These are phyloP conservation scores for Carex littledalei DNA, from an alignment of 176 grass and related monocot genomes.

Conservation along the genomic window DNA sequence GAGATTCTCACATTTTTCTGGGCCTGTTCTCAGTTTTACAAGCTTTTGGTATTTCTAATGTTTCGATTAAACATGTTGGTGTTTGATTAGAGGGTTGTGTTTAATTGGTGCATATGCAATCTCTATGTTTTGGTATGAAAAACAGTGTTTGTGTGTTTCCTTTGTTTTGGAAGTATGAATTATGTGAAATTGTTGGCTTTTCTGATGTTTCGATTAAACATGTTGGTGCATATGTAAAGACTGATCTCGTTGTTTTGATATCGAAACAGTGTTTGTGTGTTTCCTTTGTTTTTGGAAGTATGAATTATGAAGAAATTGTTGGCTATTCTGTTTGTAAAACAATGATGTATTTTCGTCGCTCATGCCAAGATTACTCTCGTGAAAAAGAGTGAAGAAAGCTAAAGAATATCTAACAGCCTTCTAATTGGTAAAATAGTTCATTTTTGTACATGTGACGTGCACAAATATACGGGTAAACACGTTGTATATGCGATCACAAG, in stretches of 20 bases:
- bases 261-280: background rate
- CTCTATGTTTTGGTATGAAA: too few species aligned
- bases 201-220: background rate
- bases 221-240: background rate
- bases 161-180: background rate
- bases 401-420: background rate
- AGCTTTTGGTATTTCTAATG: background rate
- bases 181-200: constrained; percentile 2
- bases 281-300: background rate
- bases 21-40: background rate
- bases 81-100: constrained; percentile 1
- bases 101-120: background rate
- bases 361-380: background rate
- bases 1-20: constrained; percentile 9
- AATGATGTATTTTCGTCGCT: background rate
- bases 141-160: background rate
- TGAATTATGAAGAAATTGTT: constrained; percentile 8
- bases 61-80: background rate
- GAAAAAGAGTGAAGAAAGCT: background rate
- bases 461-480: too few species aligned
- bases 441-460: too few species aligned
- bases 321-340: constrained; percentile 1
- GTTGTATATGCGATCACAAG: too few species aligned
- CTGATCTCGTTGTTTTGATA: background rate
- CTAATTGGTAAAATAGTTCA: too few species aligned